Evolutionary conservation across 2,329 filamentous ascomycete genomes (phyloP).

Genomic region (Exophiala dermatitidis): DNA sequence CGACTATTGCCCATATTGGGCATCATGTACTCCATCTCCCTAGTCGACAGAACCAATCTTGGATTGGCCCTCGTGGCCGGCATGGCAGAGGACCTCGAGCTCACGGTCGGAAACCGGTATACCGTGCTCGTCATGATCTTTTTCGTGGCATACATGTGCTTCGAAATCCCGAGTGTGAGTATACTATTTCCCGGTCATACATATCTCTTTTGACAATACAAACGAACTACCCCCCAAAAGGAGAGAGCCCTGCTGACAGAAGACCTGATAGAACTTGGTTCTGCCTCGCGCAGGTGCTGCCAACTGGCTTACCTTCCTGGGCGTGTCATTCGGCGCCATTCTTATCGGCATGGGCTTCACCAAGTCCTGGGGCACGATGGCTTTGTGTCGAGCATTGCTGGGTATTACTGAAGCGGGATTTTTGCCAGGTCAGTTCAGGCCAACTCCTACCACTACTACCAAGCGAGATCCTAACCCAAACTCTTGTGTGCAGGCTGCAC

Average conservation of each 20-base stretch:
- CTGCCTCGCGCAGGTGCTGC: conserved; percentile 44
- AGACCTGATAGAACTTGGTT: conserved; percentile 33
- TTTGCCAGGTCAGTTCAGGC: conserved; percentile 34
- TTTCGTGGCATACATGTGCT: conserved; percentile 59
- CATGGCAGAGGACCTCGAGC: neutral
- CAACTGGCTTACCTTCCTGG: conserved; percentile 56
- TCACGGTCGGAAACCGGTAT: neutral
- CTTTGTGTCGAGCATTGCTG: conserved; percentile 27
- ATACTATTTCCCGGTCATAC: too few relatives aligned
- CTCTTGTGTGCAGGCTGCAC: conserved; percentile 28
- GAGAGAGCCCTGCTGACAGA: neutral
- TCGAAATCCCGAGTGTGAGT: conserved; percentile 40
- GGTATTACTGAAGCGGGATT: conserved; percentile 32
- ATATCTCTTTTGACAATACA: too few relatives aligned
- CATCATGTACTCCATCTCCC: conserved; percentile 34
- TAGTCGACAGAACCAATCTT: conserved; percentile 35
- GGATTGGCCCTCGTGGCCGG: conserved; percentile 1
- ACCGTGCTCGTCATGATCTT: conserved; percentile 66
- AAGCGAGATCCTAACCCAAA: too few relatives aligned
- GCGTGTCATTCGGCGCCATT: conserved; percentile 33
- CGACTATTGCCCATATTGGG: conserved; percentile 37
- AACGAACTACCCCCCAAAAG: too few relatives aligned
- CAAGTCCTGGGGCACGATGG: conserved; percentile 23
- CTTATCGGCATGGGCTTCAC: conserved; percentile 33
- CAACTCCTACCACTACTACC: too few relatives aligned